Evolutionary conservation across 306 rosid species (phyloP).

Genomic region (Cercis canadensis): DNA sequence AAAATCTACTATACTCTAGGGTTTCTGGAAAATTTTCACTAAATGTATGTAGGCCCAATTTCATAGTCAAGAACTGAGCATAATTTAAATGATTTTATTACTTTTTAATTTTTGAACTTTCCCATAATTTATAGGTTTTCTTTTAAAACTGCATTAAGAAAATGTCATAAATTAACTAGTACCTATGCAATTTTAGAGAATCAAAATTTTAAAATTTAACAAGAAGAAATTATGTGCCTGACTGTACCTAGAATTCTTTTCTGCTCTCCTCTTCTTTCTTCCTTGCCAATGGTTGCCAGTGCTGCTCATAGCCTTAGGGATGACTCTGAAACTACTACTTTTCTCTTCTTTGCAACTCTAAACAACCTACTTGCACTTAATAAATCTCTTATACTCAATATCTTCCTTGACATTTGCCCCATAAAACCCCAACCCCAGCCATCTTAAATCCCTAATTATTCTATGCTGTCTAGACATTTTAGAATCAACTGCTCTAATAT

Average conservation of each 20-base stretch:
- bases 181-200: neutral
- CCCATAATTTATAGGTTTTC: too few species aligned
- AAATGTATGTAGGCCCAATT: neutral
- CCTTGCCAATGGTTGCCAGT: neutral
- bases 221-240: too few species aligned
- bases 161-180: neutral
- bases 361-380: neutral
- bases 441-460: neutral
- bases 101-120: too few species aligned
- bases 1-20: neutral
- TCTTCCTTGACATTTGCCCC: too few species aligned
- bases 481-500: too few species aligned
- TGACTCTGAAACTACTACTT: too few species aligned
- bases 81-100: neutral
- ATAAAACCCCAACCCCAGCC: neutral
- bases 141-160: neutral
- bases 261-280: neutral
- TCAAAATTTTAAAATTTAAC: neutral
- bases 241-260: neutral
- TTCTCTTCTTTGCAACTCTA: neutral
- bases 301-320: too few species aligned
- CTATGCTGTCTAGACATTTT: neutral
- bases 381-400: too few species aligned
- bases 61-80: neutral
- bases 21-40: too few species aligned